Evolutionary conservation across 2,329 filamentous ascomycete species (phyloP).

Genomic region (Penicillium sp.): DNA sequence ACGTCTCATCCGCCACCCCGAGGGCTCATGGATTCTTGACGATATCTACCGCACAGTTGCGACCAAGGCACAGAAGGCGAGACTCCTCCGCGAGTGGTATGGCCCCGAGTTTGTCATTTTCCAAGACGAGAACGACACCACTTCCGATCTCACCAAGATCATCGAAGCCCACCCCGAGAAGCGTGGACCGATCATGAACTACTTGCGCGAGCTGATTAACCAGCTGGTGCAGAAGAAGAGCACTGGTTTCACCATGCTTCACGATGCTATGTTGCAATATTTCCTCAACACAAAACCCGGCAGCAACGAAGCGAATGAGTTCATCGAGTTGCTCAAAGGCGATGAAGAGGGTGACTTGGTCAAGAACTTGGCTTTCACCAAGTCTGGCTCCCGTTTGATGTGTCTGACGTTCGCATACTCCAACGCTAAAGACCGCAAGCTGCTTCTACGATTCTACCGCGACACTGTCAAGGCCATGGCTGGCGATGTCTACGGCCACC

Average conservation of each 20-base stretch:
- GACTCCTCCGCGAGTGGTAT: constrained; percentile 90
- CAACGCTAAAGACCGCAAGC: constrained; percentile 87
- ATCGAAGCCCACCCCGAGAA: constrained; percentile 78
- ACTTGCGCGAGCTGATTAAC: constrained; percentile 83
- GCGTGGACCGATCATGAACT: constrained; percentile 79
- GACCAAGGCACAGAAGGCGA: constrained; percentile 79
- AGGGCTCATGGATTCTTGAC: constrained; percentile 96
- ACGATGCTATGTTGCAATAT: constrained; percentile 98
- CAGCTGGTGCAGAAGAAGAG: constrained; percentile 92
- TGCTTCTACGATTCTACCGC: constrained; percentile 84
- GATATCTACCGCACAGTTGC: constrained; percentile 91
- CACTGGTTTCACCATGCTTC: constrained; percentile 94
- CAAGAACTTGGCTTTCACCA: constrained; percentile 95
- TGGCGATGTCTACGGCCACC: constrained; percentile 72
- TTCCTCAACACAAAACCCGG: constrained; percentile 76
- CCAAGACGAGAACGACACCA: constrained; percentile 53
- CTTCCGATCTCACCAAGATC: constrained; percentile 69
- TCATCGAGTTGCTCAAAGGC: constrained; percentile 84
- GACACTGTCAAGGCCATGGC: constrained; percentile 85
- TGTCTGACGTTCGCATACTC: constrained; percentile 80
- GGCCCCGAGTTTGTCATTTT: constrained; percentile 88
- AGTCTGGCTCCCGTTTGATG: constrained; percentile 77
- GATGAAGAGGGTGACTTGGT: constrained; percentile 87
- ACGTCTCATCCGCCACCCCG: constrained; percentile 90
- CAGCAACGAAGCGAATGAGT: constrained; percentile 79